Conservation (phyloP, 495 filamentous ascomycete genomes). For the Xylaria intraflava region DNA sequence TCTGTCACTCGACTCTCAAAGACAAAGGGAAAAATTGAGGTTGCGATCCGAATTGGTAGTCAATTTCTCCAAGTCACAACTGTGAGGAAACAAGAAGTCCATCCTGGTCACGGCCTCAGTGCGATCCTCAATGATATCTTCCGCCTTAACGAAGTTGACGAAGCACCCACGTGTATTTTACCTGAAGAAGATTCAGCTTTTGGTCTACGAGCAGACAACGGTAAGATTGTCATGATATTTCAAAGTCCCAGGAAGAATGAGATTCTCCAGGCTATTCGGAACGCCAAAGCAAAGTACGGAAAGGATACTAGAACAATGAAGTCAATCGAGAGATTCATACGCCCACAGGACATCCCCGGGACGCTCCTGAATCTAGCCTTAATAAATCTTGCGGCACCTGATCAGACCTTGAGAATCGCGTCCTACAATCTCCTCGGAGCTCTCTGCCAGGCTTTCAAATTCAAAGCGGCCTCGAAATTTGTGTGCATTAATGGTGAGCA, state of each 20-base stretch:
- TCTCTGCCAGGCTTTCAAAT: slow-evolving; percentile 58
- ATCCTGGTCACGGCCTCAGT: slow-evolving; percentile 49
- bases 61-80: slow-evolving; percentile 65
- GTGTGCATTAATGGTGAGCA: slow-evolving; percentile 50
- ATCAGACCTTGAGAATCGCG: slow-evolving; percentile 50
- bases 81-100: slow-evolving; percentile 57
- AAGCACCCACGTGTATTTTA: slow-evolving; percentile 53
- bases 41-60: slow-evolving; percentile 56
- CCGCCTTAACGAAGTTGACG: slow-evolving; percentile 56
- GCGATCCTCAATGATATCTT: slow-evolving; percentile 63
- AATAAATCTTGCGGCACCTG: slow-evolving; percentile 54
- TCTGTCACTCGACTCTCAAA: slow-evolving; percentile 57
- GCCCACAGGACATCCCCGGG: slow-evolving; percentile 61
- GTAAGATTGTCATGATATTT: slow-evolving; percentile 62
- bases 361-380: slow-evolving; percentile 59
- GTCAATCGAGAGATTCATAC: slow-evolving; percentile 52
- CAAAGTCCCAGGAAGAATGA: slow-evolving; percentile 54
- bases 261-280: slow-evolving; percentile 53
- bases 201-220: slow-evolving; percentile 57
- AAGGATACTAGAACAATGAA: slow-evolving; percentile 53
- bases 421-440: slow-evolving; percentile 59
- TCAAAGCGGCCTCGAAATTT: slow-evolving; percentile 51
- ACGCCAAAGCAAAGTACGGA: slow-evolving; percentile 52
- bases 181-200: slow-evolving; percentile 62
- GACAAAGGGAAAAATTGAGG: slow-evolving; percentile 59